These are phyloP conservation scores for Salix viminalis DNA, from an alignment of 345 rosid species.

Conservation along the genomic window DNA sequence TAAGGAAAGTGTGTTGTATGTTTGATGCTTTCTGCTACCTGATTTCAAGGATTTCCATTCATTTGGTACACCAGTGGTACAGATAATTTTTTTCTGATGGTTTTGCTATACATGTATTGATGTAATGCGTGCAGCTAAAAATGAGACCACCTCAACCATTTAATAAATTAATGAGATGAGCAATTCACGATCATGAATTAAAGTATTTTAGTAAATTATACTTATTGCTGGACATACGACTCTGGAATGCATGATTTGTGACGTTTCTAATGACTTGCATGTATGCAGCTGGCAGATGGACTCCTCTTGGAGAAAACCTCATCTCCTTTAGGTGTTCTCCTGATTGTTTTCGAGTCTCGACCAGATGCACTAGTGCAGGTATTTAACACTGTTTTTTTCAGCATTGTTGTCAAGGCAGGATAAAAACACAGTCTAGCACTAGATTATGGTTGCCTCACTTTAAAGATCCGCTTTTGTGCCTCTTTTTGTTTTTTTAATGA, in stretches of 20 bases:
- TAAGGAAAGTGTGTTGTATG: constrained; percentile 24
- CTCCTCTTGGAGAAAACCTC: constrained; percentile 92
- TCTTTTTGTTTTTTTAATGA: too few species aligned
- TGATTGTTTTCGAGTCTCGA: constrained; percentile 93
- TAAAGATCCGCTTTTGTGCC: too few species aligned
- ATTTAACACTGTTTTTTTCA: not conserved
- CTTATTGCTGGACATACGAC: not conserved
- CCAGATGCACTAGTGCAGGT: constrained; percentile 99
- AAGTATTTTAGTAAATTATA: not conserved
- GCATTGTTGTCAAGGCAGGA: too few species aligned
- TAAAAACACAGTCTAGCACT: too few species aligned
- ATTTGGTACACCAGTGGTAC: not conserved
- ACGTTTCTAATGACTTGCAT: constrained; percentile 12
- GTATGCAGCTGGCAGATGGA: constrained; percentile 84
- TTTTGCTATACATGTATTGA: not conserved
- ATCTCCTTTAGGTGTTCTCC: constrained; percentile 90
- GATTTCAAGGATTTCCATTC: not conserved
- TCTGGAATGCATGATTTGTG: not conserved
- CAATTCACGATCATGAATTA: not conserved
- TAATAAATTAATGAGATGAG: not conserved
- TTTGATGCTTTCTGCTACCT: not conserved
- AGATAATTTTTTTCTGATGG: not conserved
- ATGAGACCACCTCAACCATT: not conserved
- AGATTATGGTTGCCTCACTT: too few species aligned
- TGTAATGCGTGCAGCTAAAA: not conserved